phyloP scores from a whole-genome alignment of 2,329 filamentous ascomycete genomes.

The Exophiala aquamarina region DNA sequence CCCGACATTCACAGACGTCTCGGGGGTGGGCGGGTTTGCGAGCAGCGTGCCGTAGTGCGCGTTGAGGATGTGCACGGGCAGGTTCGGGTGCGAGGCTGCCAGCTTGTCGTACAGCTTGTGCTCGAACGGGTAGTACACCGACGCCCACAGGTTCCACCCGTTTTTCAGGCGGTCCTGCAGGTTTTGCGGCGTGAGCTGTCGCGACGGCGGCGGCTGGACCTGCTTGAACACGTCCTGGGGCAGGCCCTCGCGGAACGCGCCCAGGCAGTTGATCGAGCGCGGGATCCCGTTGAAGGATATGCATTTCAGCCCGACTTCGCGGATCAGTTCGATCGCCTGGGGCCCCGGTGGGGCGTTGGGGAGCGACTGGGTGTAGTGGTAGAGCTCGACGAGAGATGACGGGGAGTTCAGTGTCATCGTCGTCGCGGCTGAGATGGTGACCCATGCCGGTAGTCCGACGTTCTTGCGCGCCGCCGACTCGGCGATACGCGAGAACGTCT shows the following conservation, averaged over 20 bases:
- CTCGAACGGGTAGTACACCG: conserved; percentile 74
- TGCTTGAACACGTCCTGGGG: conserved; percentile 54
- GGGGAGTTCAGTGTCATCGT: conserved; percentile 87
- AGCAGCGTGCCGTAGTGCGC: conserved; percentile 74
- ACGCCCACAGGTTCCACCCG: conserved; percentile 70
- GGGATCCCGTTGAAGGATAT: conserved; percentile 62
- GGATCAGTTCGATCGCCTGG: conserved; percentile 40
- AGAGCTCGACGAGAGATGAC: conserved; percentile 58
- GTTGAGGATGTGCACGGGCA: conserved; percentile 76
- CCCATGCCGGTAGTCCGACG: conserved; percentile 65
- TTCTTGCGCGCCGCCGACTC: conserved; percentile 61
- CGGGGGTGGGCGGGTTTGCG: conserved; percentile 60
- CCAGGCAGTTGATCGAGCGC: conserved; percentile 78
- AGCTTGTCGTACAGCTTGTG: conserved; percentile 70
- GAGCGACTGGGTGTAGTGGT: conserved; percentile 57
- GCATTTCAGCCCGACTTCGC: conserved; percentile 48
- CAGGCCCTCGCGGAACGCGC: conserved; percentile 66
- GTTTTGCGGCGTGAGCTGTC: conserved; percentile 53
- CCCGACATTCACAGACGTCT: conserved; percentile 58
- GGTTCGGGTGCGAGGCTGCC: conserved; percentile 72
- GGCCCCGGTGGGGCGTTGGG: conserved; percentile 31
- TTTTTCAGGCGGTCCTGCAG: conserved; percentile 56
- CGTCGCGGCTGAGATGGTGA: conserved; percentile 72
- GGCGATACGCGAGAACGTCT: conserved; percentile 65
- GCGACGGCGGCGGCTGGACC: conserved; percentile 59